Conservation (phyloP, 2,329 filamentous ascomycete genomes). For the Pseudodiploospora longispora region DNA sequence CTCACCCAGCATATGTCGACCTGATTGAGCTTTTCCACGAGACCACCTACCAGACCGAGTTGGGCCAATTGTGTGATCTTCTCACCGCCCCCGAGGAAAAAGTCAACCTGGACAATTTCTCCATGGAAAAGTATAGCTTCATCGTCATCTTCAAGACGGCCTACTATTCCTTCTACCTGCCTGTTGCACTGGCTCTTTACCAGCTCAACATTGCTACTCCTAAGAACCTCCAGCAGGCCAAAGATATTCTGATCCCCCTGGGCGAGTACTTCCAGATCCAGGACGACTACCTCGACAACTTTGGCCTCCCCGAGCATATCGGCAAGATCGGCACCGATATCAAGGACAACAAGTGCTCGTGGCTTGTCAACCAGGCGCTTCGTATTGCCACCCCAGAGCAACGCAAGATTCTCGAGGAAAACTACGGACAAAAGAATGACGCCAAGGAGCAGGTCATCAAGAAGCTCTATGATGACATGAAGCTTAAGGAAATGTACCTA, state of each 20-base stretch:
- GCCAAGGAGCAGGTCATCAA: conserved; percentile 79
- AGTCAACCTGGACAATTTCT: conserved; percentile 92
- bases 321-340: conserved; percentile 99
- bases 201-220: conserved; percentile 77
- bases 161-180: conserved; percentile 98
- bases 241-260: conserved; percentile 90
- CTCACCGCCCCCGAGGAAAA: conserved; percentile 92
- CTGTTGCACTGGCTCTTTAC: conserved; percentile 82
- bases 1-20: conserved; percentile 81
- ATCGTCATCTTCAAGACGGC: conserved; percentile 99
- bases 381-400: conserved; percentile 74
- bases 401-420: conserved; percentile 76
- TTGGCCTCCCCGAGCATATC: conserved; percentile 82
- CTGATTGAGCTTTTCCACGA: conserved; percentile 96
- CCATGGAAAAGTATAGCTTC: conserved; percentile 89
- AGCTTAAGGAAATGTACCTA: conserved; percentile 75
- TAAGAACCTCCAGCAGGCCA: conserved; percentile 79
- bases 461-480: conserved; percentile 77
- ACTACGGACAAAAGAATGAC: conserved; percentile 89
- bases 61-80: conserved; percentile 89
- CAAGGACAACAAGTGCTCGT: conserved; percentile 99
- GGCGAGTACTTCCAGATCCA: conserved; percentile 99
- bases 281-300: conserved; percentile 98
- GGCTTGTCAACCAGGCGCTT: conserved; percentile 93
- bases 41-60: conserved; percentile 84